These are phyloP conservation scores for Klebsormidium nitens DNA, from an alignment of 139 green algal genomes.

Conservation along the genomic window DNA sequence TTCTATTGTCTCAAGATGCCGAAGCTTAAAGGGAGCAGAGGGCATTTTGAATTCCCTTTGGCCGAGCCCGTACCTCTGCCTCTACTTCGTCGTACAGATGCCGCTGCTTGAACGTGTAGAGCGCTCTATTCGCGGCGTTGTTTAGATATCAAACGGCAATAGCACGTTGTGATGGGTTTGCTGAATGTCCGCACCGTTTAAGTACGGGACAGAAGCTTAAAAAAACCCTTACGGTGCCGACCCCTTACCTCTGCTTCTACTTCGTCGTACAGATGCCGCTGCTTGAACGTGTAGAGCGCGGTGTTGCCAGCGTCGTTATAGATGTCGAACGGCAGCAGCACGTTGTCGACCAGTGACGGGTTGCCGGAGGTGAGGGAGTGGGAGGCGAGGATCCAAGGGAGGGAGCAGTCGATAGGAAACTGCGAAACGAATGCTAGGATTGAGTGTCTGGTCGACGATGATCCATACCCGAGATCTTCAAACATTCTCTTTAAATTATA, in stretches of 20 bases:
- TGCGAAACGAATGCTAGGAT: no score
- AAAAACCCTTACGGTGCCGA: no score
- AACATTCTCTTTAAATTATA: no score
- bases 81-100: slow-evolving; percentile 42
- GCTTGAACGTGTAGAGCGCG: slow-evolving; percentile 15
- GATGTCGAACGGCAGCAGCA: slow-evolving; percentile 33
- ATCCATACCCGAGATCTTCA: no score
- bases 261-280: slow-evolving; percentile 42
- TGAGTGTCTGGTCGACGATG: no score
- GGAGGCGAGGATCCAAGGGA: slow-evolving; percentile 13
- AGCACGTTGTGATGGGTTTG: slow-evolving; percentile 15
- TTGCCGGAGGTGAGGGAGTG: background rate
- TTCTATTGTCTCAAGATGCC: no score
- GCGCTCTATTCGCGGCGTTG: slow-evolving; percentile 20
- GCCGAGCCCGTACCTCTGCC: slow-evolving; percentile 32
- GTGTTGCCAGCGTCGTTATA: slow-evolving; percentile 31
- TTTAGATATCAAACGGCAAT: slow-evolving; percentile 37
- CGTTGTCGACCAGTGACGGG: slow-evolving; percentile 2
- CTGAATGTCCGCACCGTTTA: no score
- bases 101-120: slow-evolving; percentile 23
- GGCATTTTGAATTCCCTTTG: no score
- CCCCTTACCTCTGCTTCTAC: slow-evolving; percentile 34
- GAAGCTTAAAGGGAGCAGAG: no score
- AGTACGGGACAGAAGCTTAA: no score
- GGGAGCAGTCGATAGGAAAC: slow-evolving; percentile 20